Evolutionary conservation across 129 eudicot genomes (phyloP).

Genomic region (Daucus carota): DNA sequence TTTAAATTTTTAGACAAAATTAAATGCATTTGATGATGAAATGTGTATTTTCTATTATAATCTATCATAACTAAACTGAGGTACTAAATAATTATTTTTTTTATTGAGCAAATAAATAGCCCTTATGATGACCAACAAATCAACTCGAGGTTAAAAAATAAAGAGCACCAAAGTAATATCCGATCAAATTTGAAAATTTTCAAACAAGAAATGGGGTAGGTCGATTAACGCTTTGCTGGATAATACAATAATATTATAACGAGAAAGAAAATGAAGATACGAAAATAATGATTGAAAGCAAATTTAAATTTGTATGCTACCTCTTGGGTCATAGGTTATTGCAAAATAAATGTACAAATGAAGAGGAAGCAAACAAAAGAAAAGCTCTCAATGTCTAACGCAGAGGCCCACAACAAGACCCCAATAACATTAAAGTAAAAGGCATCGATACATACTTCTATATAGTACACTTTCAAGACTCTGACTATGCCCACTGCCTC

Average conservation of each 20-base stretch:
- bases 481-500: not conserved
- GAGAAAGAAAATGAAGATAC: not conserved
- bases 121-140: too few species aligned
- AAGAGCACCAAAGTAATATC: not conserved
- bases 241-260: not conserved
- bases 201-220: not conserved
- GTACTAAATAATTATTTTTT: too few species aligned
- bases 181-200: not conserved
- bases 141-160: too few species aligned
- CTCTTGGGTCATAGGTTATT: not conserved
- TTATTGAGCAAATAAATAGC: too few species aligned
- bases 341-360: constrained; percentile 3
- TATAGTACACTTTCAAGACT: not conserved
- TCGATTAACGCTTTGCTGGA: not conserved
- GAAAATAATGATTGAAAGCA: not conserved
- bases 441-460: not conserved
- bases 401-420: constrained; percentile 2
- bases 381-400: not conserved
- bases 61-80: too few species aligned
- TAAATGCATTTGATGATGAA: too few species aligned
- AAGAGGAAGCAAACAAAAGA: not conserved
- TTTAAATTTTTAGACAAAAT: too few species aligned
- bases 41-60: too few species aligned
- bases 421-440: not conserved
- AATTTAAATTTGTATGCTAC: not conserved